Percentiles rank a stretch among this genome's conserved stretches.
phyloP scores from a whole-genome alignment of 345 rosid species.

The Ceriops decandra region DNA sequence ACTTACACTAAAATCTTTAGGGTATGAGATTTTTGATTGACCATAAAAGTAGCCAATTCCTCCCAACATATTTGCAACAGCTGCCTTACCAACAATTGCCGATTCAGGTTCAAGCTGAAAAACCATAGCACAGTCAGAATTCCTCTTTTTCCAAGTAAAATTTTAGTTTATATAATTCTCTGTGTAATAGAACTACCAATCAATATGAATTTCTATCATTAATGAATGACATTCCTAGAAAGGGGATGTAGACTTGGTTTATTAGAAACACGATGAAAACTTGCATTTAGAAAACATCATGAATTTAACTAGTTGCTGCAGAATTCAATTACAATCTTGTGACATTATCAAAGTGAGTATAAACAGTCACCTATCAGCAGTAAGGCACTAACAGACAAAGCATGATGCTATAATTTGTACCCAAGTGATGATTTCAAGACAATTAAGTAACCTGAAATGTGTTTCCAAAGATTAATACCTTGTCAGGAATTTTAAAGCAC shows the following conservation, averaged over 20 bases:
- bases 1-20: constrained; percentile 56
- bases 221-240: too few species aligned
- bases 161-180: not conserved
- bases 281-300: too few species aligned
- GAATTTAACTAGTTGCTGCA: too few species aligned
- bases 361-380: constrained; percentile 3
- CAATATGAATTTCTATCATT: too few species aligned
- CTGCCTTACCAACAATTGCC: constrained; percentile 65
- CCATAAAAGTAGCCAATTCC: constrained; percentile 96
- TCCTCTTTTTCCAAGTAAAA: not conserved
- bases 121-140: constrained; percentile 17
- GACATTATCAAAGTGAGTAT: not conserved
- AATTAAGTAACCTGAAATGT: not conserved
- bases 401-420: not conserved
- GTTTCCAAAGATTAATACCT: constrained; percentile 40
- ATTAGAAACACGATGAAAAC: too few species aligned
- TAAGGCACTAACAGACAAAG: not conserved
- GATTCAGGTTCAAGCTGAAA: constrained; percentile 67
- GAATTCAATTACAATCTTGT: too few species aligned
- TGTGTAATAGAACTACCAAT: too few species aligned
- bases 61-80: constrained; percentile 83
- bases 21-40: constrained; percentile 64
- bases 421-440: not conserved
- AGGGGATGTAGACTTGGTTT: too few species aligned
- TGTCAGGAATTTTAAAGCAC: constrained; percentile 50